Base-by-base conservation (phyloP, 768 basidiomycete species). In the Floccularia luteovirens region DNA sequence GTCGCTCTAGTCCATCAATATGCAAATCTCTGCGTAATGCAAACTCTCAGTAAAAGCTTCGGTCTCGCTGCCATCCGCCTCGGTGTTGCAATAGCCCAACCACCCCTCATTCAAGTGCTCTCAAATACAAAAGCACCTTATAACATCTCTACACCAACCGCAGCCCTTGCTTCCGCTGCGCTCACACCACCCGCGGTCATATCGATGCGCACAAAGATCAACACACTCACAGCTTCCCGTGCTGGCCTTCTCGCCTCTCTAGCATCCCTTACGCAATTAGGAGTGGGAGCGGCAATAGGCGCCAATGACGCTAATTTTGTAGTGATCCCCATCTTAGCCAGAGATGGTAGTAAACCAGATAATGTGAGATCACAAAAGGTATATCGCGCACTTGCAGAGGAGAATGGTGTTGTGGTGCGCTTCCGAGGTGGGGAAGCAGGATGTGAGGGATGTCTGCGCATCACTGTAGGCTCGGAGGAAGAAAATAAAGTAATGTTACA, bases 51-150 rank as follows among this genome's bases (percentile, higher is more conserved):
- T 61, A 99, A 98, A 55, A 83, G 91, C 49, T 97, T 97, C 48
- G 96, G 94, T 1, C 67, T 99, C 8, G 96, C 96, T 1, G 92
- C 84, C 10, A 96, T 99, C 52, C 75, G 96, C 34, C 69, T 99
- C 20, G 96, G 96, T 0, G 77, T 93, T 33, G 90, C 90, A 0
- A 64, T 97, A 41, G 89, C 91, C 4, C 86, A 92, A 44, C 91
- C 91, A 0, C 80, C 89, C 0, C 66, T 99, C 10, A 85, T 97
- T 32, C 93, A 91, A 51, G 72, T 97, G 46, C 77, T 98, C 39
- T 76, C 79, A 43, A 98, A 98, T 58, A 87, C 93, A 20, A 99
- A 99, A 58, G 96, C 94, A 1, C 96, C 96, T 0, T 99, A 98
- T 68, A 97, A 96, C 60, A 79, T 99, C 48, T 93, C 92, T 12